These are phyloP conservation scores for Lepiota brunneoincarnata DNA, from an alignment of 768 basidiomycete genomes.

Conservation along the genomic window DNA sequence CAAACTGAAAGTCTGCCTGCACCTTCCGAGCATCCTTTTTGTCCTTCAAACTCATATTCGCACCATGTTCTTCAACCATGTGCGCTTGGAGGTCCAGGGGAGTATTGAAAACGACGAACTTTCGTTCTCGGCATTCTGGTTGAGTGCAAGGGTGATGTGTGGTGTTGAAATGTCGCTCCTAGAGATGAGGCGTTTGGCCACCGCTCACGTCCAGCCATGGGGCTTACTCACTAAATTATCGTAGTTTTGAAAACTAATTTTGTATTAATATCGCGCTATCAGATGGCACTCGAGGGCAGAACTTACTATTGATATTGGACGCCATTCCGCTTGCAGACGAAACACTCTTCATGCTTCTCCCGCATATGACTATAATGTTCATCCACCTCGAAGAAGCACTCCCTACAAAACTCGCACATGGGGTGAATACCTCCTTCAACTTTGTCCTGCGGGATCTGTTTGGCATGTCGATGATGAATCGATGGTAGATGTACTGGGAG, in stretches of 20 bases:
- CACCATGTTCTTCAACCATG: conserved; percentile 80
- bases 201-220: neutral
- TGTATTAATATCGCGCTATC: neutral
- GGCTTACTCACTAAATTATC: conserved; percentile 57
- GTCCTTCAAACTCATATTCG: conserved; percentile 68
- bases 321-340: conserved; percentile 85
- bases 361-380: conserved; percentile 94
- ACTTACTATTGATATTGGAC: conserved; percentile 84
- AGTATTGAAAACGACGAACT: conserved; percentile 93
- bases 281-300: neutral
- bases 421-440: conserved; percentile 76
- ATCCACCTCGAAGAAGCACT: conserved; percentile 91
- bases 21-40: conserved; percentile 67
- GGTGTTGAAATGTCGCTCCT: conserved; percentile 76
- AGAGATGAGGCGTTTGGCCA: conserved; percentile 5
- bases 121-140: conserved; percentile 70
- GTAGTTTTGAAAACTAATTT: conserved; percentile 72
- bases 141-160: conserved; percentile 81
- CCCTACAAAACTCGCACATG: conserved; percentile 85
- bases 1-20: conserved; percentile 69
- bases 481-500: conserved; percentile 79
- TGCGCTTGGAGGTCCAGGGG: conserved; percentile 90
- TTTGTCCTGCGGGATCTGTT: conserved; percentile 43
- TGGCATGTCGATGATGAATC: conserved; percentile 42
- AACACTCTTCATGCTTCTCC: conserved; percentile 93